Evolutionary conservation across 108 stramenopile genomes (phyloP).

Genomic region (Nitzschia sp.): DNA sequence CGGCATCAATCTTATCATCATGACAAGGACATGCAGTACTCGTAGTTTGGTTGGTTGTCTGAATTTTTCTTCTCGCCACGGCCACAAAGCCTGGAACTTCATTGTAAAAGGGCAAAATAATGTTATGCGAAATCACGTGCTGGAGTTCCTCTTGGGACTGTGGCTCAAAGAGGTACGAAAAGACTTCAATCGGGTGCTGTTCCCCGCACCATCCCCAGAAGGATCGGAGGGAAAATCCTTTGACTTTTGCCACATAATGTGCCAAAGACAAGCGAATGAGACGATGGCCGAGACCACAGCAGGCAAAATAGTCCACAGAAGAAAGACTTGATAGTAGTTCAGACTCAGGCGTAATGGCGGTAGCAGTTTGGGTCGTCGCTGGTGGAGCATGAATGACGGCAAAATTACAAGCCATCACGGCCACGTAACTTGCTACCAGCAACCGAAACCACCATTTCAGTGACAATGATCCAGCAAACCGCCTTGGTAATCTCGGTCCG

Average conservation of each 20-base stretch:
- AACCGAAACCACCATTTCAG: too few species aligned
- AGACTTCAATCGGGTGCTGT: conserved; percentile 28
- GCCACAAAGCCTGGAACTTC: conserved; percentile 29
- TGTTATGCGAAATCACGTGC: conserved; percentile 8
- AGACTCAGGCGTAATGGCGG: too few species aligned
- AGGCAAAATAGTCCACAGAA: conserved; percentile 33
- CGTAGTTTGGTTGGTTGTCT: not conserved
- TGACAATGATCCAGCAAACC: too few species aligned
- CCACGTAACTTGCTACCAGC: too few species aligned
- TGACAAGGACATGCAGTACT: conserved; percentile 21
- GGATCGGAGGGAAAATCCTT: conserved; percentile 13
- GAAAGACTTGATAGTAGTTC: too few species aligned
- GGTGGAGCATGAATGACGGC: too few species aligned
- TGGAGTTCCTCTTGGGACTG: not conserved
- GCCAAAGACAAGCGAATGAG: conserved; percentile 32
- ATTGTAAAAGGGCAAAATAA: conserved; percentile 26
- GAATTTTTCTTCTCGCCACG: not conserved
- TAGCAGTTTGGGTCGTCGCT: too few species aligned
- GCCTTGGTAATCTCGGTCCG: too few species aligned
- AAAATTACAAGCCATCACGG: too few species aligned
- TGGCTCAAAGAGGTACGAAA: conserved; percentile 30
- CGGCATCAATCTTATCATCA: conserved; percentile 23
- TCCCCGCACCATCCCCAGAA: conserved; percentile 40
- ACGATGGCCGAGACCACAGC: conserved; percentile 35
- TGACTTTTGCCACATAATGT: conserved; percentile 22